Evolutionary conservation across 768 basidiomycete genomes (phyloP).

Genomic region (Calvatia gigantea): DNA sequence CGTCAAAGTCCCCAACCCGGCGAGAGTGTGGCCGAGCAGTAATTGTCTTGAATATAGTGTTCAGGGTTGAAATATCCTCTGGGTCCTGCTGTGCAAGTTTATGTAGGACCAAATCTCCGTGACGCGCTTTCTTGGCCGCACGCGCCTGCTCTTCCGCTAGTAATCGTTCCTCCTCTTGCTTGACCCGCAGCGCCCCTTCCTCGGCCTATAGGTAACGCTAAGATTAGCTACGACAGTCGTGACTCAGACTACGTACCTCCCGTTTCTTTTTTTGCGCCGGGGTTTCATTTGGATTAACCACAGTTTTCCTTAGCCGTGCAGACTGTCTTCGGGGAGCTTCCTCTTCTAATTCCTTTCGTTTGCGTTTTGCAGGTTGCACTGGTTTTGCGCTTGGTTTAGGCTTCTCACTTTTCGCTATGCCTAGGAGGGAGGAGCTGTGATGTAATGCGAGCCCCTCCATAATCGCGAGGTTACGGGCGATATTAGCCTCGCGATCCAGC

Average conservation of each 20-base stretch:
- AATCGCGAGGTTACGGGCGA: slow-evolving; percentile 74
- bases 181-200: slow-evolving; percentile 42
- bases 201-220: slow-evolving; percentile 35
- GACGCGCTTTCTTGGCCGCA: slow-evolving; percentile 64
- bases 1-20: slow-evolving; percentile 43
- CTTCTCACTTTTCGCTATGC: slow-evolving; percentile 41
- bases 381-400: slow-evolving; percentile 50
- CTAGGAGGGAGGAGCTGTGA: slow-evolving; percentile 19
- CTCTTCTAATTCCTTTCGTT: slow-evolving; percentile 40
- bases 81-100: slow-evolving; percentile 47
- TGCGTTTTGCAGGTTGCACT: slow-evolving; percentile 55
- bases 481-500: slow-evolving; percentile 74
- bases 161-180: slow-evolving; percentile 60
- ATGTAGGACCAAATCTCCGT: slow-evolving; percentile 58
- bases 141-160: slow-evolving; percentile 61
- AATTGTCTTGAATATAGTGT: slow-evolving; percentile 35
- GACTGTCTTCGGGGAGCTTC: slow-evolving; percentile 64
- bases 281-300: slow-evolving; percentile 58
- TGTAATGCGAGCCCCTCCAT: slow-evolving; percentile 39
- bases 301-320: slow-evolving; percentile 49
- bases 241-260: slow-evolving; percentile 41
- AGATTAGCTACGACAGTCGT: not conserved
- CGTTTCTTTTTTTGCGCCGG: slow-evolving; percentile 61
- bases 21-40: slow-evolving; percentile 36
- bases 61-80: slow-evolving; percentile 44